Evolutionary conservation across 768 basidiomycete genomes (phyloP).

Genomic region (Collybiopsis luxurians): DNA sequence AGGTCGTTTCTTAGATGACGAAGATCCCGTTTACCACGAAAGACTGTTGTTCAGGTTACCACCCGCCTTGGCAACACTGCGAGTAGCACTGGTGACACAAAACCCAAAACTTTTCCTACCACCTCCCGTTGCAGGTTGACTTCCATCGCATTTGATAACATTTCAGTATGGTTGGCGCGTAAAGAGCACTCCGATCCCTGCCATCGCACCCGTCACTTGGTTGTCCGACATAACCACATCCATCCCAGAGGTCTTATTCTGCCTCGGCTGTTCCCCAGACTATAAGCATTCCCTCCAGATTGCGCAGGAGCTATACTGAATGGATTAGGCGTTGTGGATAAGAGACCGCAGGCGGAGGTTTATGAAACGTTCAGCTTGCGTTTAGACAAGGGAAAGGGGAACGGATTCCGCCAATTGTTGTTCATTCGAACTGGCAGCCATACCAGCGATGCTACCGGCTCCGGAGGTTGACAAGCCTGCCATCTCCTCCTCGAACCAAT

Average conservation of each 20-base stretch:
- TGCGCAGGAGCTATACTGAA: background rate
- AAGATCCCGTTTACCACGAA: too few species aligned
- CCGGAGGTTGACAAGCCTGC: conserved; percentile 6
- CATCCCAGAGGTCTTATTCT: background rate
- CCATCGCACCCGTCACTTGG: background rate
- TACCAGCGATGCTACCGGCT: conserved; percentile 12
- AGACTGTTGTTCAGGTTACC: too few species aligned
- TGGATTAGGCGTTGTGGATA: background rate
- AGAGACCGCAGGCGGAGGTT: conserved; percentile 41
- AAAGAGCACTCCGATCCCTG: background rate
- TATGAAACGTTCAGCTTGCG: conserved; percentile 64
- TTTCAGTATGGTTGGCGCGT: background rate
- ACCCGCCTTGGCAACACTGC: too few species aligned
- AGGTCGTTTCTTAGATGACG: too few species aligned
- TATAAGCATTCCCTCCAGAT: background rate
- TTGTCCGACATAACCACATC: too few species aligned
- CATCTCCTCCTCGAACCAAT: background rate
- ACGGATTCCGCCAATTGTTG: conserved; percentile 14
- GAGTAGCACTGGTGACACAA: background rate
- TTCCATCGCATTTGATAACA: background rate
- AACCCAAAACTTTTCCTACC: background rate
- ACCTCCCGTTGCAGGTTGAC: background rate
- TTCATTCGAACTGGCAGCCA: conserved; percentile 10
- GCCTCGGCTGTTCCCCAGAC: background rate
- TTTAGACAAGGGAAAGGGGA: conserved; percentile 48